Evolutionary conservation across 495 filamentous ascomycete genomes (phyloP).

Genomic region (Penicillium samsonianum): DNA sequence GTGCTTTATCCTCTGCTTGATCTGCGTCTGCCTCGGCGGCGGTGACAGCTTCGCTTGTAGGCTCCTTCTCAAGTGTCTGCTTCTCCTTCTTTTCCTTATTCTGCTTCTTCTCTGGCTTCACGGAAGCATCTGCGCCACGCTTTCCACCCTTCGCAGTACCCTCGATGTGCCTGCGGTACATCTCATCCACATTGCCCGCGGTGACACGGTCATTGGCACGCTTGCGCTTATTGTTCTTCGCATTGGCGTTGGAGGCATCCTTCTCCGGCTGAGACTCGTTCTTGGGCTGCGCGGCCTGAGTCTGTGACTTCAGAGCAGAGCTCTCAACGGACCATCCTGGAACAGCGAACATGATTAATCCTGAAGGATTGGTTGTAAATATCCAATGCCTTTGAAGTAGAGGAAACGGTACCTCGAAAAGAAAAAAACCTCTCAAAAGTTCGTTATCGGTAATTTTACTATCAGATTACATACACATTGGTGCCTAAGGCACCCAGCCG

Average conservation of each 20-base stretch:
- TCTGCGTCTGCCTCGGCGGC: conserved; percentile 25
- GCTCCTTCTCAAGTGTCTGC: conserved; percentile 25
- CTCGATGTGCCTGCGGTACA: conserved; percentile 81
- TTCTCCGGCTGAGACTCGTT: conserved; percentile 30
- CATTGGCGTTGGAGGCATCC: conserved; percentile 31
- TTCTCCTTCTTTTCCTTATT: conserved; percentile 37
- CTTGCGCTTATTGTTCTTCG: conserved; percentile 54
- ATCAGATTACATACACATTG: background rate
- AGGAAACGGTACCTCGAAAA: background rate
- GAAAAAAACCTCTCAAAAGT: conserved; percentile 11
- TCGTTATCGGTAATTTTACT: conserved; percentile 14
- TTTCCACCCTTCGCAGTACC: conserved; percentile 47
- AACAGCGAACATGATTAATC: conserved; percentile 81
- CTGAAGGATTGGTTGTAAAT: background rate
- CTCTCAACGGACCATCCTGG: conserved; percentile 83
- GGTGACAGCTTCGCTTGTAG: conserved; percentile 28
- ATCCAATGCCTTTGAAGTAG: background rate
- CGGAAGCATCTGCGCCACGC: conserved; percentile 12
- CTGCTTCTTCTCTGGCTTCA: conserved; percentile 48
- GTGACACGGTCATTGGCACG: conserved; percentile 62
- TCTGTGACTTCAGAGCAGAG: conserved; percentile 68
- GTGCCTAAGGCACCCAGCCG: conserved; percentile 1
- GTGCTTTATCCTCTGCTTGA: conserved; percentile 22
- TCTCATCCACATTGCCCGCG: conserved; percentile 66
- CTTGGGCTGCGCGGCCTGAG: conserved; percentile 37